A percentile compares a stretch with the other conserved stretches of the same genome.
These are phyloP conservation scores for Hypoxylon fuscum DNA, from an alignment of 495 filamentous ascomycete species.

Conservation along the genomic window DNA sequence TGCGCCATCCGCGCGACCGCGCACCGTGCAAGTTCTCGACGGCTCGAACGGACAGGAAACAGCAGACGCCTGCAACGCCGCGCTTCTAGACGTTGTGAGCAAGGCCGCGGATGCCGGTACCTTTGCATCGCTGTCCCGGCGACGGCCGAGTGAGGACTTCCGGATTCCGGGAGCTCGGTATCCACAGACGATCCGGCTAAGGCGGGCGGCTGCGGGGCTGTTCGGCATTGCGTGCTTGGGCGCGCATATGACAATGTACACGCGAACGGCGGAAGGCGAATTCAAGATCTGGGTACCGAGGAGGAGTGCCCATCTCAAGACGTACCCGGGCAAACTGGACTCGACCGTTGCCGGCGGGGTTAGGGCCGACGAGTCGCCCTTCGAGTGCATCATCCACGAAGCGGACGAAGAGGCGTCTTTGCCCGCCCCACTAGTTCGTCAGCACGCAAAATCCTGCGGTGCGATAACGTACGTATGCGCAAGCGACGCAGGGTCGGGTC, in stretches of 20 bases:
- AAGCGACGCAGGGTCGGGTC: conserved; percentile 70
- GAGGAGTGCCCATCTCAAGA: conserved; percentile 71
- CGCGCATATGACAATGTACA: conserved; percentile 79
- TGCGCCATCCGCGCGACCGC: conserved; percentile 19
- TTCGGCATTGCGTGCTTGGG: conserved; percentile 82
- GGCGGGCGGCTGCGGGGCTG: conserved; percentile 70
- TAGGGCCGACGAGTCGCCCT: conserved; percentile 67
- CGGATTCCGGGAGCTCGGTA: conserved; percentile 47
- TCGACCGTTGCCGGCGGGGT: conserved; percentile 85
- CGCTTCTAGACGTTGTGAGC: conserved; percentile 41
- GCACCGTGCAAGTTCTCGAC: conserved; percentile 42
- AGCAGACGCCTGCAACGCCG: conserved; percentile 23
- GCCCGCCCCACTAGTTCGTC: conserved; percentile 66
- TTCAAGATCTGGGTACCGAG: conserved; percentile 79
- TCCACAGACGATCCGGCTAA: conserved; percentile 56
- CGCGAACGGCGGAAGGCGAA: conserved; percentile 57
- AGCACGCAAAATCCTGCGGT: conserved; percentile 61
- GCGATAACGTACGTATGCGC: conserved; percentile 77
- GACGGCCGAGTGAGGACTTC: conserved; percentile 50
- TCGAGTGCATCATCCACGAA: conserved; percentile 76
- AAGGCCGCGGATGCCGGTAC: conserved; percentile 32
- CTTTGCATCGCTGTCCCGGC: conserved; percentile 38
- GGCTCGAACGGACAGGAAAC: conserved; percentile 23
- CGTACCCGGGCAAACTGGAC: conserved; percentile 79
- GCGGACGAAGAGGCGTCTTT: conserved; percentile 79